Base-by-base conservation (phyloP, 2,329 filamentous ascomycete genomes). In the Mycosphaerella sp. region DNA sequence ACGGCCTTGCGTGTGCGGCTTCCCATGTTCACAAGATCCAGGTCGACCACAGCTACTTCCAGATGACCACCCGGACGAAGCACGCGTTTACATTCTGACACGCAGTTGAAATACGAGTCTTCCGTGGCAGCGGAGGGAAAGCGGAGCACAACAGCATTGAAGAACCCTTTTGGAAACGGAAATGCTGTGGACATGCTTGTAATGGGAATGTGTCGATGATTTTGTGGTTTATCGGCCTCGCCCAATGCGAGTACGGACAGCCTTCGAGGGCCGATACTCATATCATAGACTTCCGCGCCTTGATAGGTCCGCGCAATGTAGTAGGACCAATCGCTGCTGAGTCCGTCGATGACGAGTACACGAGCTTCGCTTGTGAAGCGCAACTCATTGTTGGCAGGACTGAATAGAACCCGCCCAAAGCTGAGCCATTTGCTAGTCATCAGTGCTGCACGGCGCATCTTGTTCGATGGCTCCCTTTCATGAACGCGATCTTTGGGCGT, bases 301-400 rank as follows among this genome's bases (percentile, higher is more conserved):
- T 85, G 84, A 58, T 91, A 91, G 1, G 86, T 89, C 64, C 90
- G 81, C 6, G 87, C 86, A 16, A 86, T 86, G 60, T 89, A 91
- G 66, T 88, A 90, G 0, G 87, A 90, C 87, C 87, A 93, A 64
- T 93, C 87, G 63, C 89, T 90, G n/a, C 87, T 87, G 27, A 93
- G 81, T 4, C 87, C 87, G 69, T 93, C 87, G 50, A 93, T 78
- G 14, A 93, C 84, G 3, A 93, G 75, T 21, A 93, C 81, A 73
- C 84, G 49, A 71, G 79, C 71, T 76, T 85, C 70, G 67, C 64
- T 75, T 0, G 76, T 71, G 14, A 79, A 72, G 35, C 79, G 70
- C 17, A 90, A 75, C 58, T 88, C 83, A 41, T 87, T 84, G 21
- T 87, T 80, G 4, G 86, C 81, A 9, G 88, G 87, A 59, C 86